Evolutionary conservation across 257 asterid species (phyloP), one percentile per base, ranked within the genome.

Genomic region (Solanum sitiens): DNA sequence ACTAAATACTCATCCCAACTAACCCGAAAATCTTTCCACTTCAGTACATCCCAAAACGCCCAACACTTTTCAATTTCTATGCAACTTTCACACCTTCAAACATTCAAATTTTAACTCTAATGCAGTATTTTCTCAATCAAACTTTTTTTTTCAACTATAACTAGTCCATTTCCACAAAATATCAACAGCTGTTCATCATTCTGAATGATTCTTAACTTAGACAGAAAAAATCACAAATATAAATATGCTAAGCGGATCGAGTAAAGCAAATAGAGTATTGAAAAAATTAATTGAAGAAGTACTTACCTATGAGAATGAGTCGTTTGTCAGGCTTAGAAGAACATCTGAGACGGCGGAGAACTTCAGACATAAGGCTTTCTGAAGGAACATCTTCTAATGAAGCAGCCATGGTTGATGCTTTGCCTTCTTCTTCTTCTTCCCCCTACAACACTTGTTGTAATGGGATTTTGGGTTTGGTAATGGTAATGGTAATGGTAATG

Each of bases 261-360:
- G 6, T 70, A 71, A 16, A 33, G 14, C 14, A 23, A 33, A 8
- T 33, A 71, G 14, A 71, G 8, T 8, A 16, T 71, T 71, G 6
- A n/a, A n/a, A 61, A 11, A 25, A 23, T 7, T 25, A 33, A 40
- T 32, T 30, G 44, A 87, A 61, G 71, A 21, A 59, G 7, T 47
- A 94, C 98, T 98, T 11, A 95, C 98, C 98, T 23, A 95, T 89
- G 91, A 95, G 98, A 89, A 95, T 95, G 91, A 95, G 96, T 90
- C 98, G 96, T 87, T 94, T 95, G 92, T 95, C 98, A 18, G 98
- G 98, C 79, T 95, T 94, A 89, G 77, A 73, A 85, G 95, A 90
- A 79, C 98, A 95, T 88, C 92, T 96, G 94, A 94, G 88, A 18
- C 98, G 98, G 89, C 94, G 95, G 89, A 96, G 98, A 79, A 95